Evolutionary conservation across 768 basidiomycete genomes (phyloP).

Genomic region (Roridomyces roridus): DNA sequence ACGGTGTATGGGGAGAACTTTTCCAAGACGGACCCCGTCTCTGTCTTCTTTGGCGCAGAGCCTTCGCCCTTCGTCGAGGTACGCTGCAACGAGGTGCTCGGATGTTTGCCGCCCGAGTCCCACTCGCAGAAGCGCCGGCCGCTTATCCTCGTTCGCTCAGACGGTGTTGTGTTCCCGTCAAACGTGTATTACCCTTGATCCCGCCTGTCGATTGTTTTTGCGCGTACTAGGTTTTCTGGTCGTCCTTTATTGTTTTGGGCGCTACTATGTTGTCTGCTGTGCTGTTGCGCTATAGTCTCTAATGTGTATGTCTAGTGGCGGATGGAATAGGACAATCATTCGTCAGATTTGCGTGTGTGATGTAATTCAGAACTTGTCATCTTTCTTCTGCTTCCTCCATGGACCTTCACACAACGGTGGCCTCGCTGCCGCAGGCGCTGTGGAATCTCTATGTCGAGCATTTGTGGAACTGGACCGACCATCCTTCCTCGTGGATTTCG

Average conservation of each 20-base stretch:
- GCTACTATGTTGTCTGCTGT: too few relatives aligned
- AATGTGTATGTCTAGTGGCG: not conserved
- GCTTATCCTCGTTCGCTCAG: slow-evolving; percentile 80
- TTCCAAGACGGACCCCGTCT: slow-evolving; percentile 79
- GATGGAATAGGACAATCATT: slow-evolving; percentile 6
- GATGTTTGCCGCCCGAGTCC: slow-evolving; percentile 79
- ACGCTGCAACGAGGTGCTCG: slow-evolving; percentile 84
- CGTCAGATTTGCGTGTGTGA: not conserved
- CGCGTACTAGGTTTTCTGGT: too few relatives aligned
- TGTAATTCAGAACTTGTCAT: too few relatives aligned
- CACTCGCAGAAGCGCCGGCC: slow-evolving; percentile 74
- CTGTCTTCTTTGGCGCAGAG: slow-evolving; percentile 87
- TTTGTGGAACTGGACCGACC: slow-evolving; percentile 61
- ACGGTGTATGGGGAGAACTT: slow-evolving; percentile 92
- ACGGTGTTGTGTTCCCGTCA: slow-evolving; percentile 90
- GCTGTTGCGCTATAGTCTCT: too few relatives aligned
- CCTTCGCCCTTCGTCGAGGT: slow-evolving; percentile 89
- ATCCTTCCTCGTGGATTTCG: slow-evolving; percentile 70
- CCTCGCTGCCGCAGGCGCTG: slow-evolving; percentile 48
- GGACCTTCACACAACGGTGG: slow-evolving; percentile 36
- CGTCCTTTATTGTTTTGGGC: too few relatives aligned
- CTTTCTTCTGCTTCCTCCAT: not conserved
- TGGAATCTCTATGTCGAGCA: slow-evolving; percentile 69
- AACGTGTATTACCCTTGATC: slow-evolving; percentile 79
- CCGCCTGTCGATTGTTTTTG: slow-evolving; percentile 19